Evolutionary conservation across 352 stramenopile species (phyloP), one percentile per base, ranked within the genome.

Genomic region (Saprolegnia diclina): DNA sequence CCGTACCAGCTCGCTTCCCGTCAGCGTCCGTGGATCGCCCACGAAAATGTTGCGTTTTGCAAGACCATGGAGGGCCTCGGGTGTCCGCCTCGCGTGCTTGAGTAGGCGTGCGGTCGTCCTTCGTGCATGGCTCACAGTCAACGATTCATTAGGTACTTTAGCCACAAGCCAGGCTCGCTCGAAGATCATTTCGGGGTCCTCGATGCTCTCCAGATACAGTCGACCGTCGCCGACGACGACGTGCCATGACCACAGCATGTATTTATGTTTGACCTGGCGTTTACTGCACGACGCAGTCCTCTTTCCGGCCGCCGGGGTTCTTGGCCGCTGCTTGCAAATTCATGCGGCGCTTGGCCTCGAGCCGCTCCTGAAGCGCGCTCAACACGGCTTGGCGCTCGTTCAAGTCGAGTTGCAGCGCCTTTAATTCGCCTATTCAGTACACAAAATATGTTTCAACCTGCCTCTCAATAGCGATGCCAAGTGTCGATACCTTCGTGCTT

Each of bases 221-320:
- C 29, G 29, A 35, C 29, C 2, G 29, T 35, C 29, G 29, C 5
- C 29, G 29, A 35, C 29, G 29, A 35, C 5, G 29, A 5, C 29
- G 29, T 35, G 29, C 29, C 29, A 35, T 35, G 29, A 35, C 29
- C 29, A 5, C 2, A 35, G 29, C 29, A 5, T 35, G 50, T 66
- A 66, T 66, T 66, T 66, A 66, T 35, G 29, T 2, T 35, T 42
- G 38, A 26, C 35, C 5, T 22, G 19, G 16, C 24, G 35, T 2
- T 56, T 79, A 83, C 57, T 87, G 78, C 9, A 90, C 61, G 14
- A 79, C 70, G 55, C 82, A 92, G 55, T 92, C 82, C 24, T 92
- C 78, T 67, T 79, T 79, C 29, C 61, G 67, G 21, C 48, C 56
- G 53, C 78, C 53, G 53, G 56, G 77, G 26, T 59, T 73, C 55